Percentiles rank a stretch among this genome's conserved stretches.
Evolutionary conservation across 1,284 basidiomycete species (phyloP).

Genomic region (Peniophora sp.): DNA sequence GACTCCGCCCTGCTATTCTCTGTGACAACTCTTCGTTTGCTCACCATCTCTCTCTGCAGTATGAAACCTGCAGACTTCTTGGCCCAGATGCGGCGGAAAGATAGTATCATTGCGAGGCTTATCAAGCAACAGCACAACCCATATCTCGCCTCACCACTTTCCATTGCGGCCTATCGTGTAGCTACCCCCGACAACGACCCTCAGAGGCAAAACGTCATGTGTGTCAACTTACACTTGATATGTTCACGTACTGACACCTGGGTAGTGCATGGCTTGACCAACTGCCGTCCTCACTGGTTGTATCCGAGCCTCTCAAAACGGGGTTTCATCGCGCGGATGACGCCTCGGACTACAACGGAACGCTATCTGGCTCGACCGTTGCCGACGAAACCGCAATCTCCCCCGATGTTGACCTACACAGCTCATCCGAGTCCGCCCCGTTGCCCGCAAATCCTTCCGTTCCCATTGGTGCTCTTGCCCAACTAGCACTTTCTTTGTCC

Average conservation of each 20-base stretch:
- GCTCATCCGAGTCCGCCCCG: too few relatives aligned
- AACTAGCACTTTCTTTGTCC: too few relatives aligned
- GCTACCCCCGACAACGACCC: conserved; percentile 65
- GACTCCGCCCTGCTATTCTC: neutral
- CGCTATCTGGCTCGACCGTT: too few relatives aligned
- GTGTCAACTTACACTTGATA: too few relatives aligned
- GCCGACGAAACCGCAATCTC: too few relatives aligned
- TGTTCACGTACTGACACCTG: too few relatives aligned
- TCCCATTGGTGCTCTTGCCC: too few relatives aligned
- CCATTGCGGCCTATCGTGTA: conserved; percentile 65
- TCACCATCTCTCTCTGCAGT: conserved; percentile 11
- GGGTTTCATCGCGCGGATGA: too few relatives aligned
- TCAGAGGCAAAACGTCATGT: conserved; percentile 53
- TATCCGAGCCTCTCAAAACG: too few relatives aligned
- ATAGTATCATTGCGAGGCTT: conserved; percentile 72
- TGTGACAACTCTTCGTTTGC: neutral
- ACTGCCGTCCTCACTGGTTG: conserved; percentile 28
- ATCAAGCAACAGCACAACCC: conserved; percentile 79
- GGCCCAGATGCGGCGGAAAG: conserved; percentile 76
- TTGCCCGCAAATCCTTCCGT: too few relatives aligned
- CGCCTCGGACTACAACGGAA: too few relatives aligned
- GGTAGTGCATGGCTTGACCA: conserved; percentile 47
- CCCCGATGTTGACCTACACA: too few relatives aligned
- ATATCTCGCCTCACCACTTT: conserved; percentile 66
- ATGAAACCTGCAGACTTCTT: conserved; percentile 78